Conservation (phyloP, 1,284 basidiomycete genomes). For the Papiliotrema terrestris region DNA sequence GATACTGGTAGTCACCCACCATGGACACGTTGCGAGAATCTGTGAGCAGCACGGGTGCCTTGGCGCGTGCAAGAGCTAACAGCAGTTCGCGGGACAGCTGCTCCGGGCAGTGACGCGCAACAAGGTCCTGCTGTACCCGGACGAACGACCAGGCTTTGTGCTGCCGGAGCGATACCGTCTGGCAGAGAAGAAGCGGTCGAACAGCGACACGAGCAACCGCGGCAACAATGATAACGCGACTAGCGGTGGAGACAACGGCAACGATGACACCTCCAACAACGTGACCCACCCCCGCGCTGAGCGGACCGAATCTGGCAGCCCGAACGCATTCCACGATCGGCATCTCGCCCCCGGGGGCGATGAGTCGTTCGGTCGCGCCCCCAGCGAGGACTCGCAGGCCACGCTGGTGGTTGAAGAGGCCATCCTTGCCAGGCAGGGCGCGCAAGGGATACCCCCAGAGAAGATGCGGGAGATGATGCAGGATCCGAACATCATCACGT, state of each 20-base stretch:
- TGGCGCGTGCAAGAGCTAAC: background rate
- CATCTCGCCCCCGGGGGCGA: background rate
- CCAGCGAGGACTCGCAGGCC: background rate
- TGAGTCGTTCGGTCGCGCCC: background rate
- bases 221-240: background rate
- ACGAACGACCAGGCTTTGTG: slow-evolving; percentile 14
- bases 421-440: slow-evolving; percentile 6
- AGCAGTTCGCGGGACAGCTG: background rate
- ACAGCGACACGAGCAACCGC: background rate
- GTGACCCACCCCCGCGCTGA: background rate
- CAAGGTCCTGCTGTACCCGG: slow-evolving; percentile 22
- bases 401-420: background rate
- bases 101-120: background rate
- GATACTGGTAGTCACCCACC: no score
- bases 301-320: background rate
- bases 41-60: background rate
- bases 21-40: slow-evolving; percentile 2
- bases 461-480: slow-evolving; percentile 25
- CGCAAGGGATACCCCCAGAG: slow-evolving; percentile 10
- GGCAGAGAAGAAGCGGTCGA: background rate
- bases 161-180: slow-evolving; percentile 12
- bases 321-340: background rate
- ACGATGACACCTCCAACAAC: background rate
- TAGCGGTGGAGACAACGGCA: background rate
- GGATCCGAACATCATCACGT: slow-evolving; percentile 52